phyloP scores from a whole-genome alignment of 805 yeast species.

The Saccharomycopsis sp. region DNA sequence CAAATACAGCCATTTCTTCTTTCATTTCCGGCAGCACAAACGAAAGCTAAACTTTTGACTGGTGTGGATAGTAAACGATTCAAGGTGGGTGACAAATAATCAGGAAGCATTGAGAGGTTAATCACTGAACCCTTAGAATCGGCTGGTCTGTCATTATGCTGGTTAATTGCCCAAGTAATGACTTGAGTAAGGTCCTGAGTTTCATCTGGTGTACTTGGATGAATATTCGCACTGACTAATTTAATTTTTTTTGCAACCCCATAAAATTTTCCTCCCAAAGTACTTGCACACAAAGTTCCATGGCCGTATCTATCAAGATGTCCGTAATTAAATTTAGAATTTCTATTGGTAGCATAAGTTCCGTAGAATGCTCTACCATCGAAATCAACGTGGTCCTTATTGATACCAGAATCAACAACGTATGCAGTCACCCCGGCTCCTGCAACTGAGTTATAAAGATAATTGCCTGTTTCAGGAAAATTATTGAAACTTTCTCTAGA shows the following conservation, averaged over 20 bases:
- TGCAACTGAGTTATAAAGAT: conserved; percentile 8
- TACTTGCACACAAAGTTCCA: conserved; percentile 95
- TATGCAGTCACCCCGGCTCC: conserved; percentile 61
- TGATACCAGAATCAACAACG: conserved; percentile 85
- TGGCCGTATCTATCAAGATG: conserved; percentile 86
- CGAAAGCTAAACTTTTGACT: no score
- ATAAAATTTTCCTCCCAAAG: conserved; percentile 68
- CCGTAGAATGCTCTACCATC: conserved; percentile 86
- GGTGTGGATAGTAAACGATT: no score
- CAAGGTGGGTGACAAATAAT: no score
- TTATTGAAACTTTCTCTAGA: no score
- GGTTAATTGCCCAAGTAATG: neutral
- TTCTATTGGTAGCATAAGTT: conserved; percentile 60
- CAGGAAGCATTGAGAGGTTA: no score
- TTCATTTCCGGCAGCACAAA: no score
- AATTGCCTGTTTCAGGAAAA: conserved; percentile 12
- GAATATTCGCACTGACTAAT: no score
- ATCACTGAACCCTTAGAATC: neutral
- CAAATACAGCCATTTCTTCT: conserved; percentile 79
- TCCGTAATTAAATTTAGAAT: no score
- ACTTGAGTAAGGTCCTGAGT: no score
- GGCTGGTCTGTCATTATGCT: no score
- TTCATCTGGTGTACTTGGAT: no score
- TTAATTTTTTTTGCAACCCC: conserved; percentile 79
- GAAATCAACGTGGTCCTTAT: conserved; percentile 67